phyloP scores from a whole-genome alignment of 176 grass and related monocot species.

The Oryza brachyantha region DNA sequence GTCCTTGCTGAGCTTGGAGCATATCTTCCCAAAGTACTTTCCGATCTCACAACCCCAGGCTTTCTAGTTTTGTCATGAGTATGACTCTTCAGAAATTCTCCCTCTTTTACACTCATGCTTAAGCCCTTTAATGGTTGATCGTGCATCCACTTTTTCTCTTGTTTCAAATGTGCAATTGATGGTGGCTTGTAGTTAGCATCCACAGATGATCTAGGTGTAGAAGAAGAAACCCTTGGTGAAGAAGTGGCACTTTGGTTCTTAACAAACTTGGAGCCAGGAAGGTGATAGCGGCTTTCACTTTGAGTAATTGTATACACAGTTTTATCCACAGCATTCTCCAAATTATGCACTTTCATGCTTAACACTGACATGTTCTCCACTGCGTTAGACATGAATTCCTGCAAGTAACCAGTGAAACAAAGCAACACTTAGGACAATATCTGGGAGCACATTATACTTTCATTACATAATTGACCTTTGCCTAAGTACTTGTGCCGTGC shows the following conservation, averaged over 20 bases:
- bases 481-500: background rate
- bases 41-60: conserved; percentile 21
- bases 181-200: conserved; percentile 60
- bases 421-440: background rate
- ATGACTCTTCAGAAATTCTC: conserved; percentile 34
- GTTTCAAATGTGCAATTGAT: conserved; percentile 51
- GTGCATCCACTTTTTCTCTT: conserved; percentile 50
- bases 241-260: conserved; percentile 72
- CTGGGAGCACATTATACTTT: background rate
- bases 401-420: conserved; percentile 9
- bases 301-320: conserved; percentile 60
- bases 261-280: conserved; percentile 56
- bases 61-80: conserved; percentile 29
- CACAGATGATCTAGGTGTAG: conserved; percentile 54
- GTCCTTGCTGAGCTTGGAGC: conserved; percentile 35
- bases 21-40: conserved; percentile 33
- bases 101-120: conserved; percentile 40
- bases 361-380: conserved; percentile 70
- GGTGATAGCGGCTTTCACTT: conserved; percentile 61
- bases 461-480: background rate
- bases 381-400: conserved; percentile 78
- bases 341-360: conserved; percentile 76
- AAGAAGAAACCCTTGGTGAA: conserved; percentile 65
- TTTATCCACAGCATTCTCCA: conserved; percentile 71
- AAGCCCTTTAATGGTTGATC: conserved; percentile 47